Evolutionary conservation across 2,329 filamentous ascomycete genomes (phyloP).

Genomic region (Microsporum ferrugineum): DNA sequence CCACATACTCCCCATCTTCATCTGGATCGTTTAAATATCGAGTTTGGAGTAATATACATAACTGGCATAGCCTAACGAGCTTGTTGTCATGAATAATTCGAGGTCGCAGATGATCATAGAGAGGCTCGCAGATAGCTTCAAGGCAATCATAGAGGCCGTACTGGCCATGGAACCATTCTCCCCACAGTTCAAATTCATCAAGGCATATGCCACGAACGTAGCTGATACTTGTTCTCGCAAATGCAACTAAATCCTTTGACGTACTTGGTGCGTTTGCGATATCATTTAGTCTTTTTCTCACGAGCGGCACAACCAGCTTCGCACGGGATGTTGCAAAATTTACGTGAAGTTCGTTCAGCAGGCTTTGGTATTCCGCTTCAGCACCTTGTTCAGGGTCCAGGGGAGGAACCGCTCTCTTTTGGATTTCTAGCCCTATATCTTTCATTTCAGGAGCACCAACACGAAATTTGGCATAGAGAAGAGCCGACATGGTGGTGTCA

Average conservation of each 20-base stretch:
- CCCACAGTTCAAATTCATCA: slow-evolving; percentile 57
- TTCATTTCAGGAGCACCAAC: slow-evolving; percentile 56
- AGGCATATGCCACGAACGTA: slow-evolving; percentile 55
- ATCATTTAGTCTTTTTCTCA: slow-evolving; percentile 48
- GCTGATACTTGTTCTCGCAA: slow-evolving; percentile 53
- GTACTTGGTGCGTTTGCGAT: slow-evolving; percentile 49
- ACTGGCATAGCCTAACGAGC: slow-evolving; percentile 54
- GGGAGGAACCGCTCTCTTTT: slow-evolving; percentile 52
- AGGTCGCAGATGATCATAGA: slow-evolving; percentile 55
- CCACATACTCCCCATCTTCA: slow-evolving; percentile 38
- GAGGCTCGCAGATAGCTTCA: slow-evolving; percentile 54
- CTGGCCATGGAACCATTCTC: slow-evolving; percentile 54
- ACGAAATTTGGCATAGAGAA: slow-evolving; percentile 60
- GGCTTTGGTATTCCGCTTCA: slow-evolving; percentile 54
- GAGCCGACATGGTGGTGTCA: slow-evolving; percentile 58
- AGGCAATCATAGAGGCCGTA: slow-evolving; percentile 54
- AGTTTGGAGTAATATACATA: slow-evolving; percentile 55
- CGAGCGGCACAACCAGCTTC: slow-evolving; percentile 49
- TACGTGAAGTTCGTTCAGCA: slow-evolving; percentile 54
- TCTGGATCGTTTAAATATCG: slow-evolving; percentile 52
- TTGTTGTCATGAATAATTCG: slow-evolving; percentile 56
- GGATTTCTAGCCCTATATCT: slow-evolving; percentile 54
- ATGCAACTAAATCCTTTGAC: slow-evolving; percentile 52
- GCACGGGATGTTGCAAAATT: slow-evolving; percentile 50
- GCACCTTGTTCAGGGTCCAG: slow-evolving; percentile 47